A percentile compares a stretch with the other conserved stretches of the same genome.
Conservation (phyloP, 176 grass and related monocot genomes). For the Elaeis guineensis region DNA sequence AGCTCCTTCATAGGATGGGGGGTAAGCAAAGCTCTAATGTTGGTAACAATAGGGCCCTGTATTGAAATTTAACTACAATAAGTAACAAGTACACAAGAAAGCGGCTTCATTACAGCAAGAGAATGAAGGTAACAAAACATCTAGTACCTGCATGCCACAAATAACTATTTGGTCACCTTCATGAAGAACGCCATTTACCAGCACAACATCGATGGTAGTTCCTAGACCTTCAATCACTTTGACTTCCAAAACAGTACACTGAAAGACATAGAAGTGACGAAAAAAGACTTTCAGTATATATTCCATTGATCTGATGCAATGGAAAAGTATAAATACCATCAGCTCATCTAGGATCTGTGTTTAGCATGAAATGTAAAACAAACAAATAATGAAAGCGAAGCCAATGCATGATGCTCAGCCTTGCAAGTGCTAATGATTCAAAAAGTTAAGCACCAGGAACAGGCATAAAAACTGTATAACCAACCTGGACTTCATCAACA, state of each 20-base stretch:
- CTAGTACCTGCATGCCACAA: constrained; percentile 81
- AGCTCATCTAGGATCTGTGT: no score
- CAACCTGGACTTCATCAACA: constrained; percentile 91
- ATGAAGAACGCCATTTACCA: constrained; percentile 77
- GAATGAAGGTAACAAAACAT: neutral
- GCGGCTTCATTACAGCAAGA: neutral
- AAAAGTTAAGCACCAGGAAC: no score
- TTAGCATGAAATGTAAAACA: no score
- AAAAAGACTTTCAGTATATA: neutral
- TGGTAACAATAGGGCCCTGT: constrained; percentile 79
- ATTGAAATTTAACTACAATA: constrained; percentile 9
- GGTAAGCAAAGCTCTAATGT: constrained; percentile 73
- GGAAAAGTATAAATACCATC: no score
- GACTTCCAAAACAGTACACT: constrained; percentile 95
- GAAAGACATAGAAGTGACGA: constrained; percentile 24
- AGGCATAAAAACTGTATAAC: neutral
- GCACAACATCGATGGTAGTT: constrained; percentile 84
- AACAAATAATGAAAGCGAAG: neutral
- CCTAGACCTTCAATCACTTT: constrained; percentile 91
- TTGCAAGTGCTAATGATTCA: neutral
- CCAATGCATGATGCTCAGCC: neutral
- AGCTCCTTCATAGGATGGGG: constrained; percentile 96
- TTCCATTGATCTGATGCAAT: no score
- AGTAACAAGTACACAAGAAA: constrained; percentile 9
- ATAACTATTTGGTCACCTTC: constrained; percentile 96